These are phyloP conservation scores for Colletotrichum viniferum DNA, from an alignment of 2,329 filamentous ascomycete genomes.

Conservation along the genomic window DNA sequence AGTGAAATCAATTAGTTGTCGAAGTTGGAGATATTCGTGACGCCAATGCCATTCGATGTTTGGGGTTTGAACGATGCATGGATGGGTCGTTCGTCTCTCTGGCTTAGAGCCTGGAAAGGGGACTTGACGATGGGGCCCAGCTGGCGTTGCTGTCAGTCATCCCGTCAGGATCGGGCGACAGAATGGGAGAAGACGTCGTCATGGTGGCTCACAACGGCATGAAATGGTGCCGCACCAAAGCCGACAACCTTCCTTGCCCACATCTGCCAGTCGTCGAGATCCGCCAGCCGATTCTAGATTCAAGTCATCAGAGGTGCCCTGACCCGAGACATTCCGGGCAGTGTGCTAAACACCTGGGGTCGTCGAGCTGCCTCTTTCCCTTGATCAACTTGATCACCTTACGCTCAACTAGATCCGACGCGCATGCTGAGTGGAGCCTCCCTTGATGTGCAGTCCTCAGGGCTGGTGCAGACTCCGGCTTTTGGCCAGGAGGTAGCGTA, in stretches of 20 bases:
- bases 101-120: background rate
- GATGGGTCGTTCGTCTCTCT: background rate
- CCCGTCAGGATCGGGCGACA: background rate
- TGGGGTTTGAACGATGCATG: background rate
- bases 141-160: background rate
- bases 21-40: background rate
- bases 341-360: background rate
- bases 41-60: background rate
- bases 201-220: background rate
- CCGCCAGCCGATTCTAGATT: background rate
- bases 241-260: background rate
- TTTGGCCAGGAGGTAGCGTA: background rate
- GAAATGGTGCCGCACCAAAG: background rate
- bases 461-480: background rate
- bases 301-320: background rate
- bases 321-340: background rate
- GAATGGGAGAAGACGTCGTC: background rate
- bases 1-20: background rate
- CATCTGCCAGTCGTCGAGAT: background rate
- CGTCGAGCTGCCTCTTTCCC: background rate
- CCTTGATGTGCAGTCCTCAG: background rate
- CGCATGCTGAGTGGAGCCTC: background rate
- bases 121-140: background rate
- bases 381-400: background rate
- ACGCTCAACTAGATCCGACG: background rate